These are phyloP conservation scores for Aspergillus panamensis DNA, from an alignment of 495 filamentous ascomycete genomes.

Conservation along the genomic window DNA sequence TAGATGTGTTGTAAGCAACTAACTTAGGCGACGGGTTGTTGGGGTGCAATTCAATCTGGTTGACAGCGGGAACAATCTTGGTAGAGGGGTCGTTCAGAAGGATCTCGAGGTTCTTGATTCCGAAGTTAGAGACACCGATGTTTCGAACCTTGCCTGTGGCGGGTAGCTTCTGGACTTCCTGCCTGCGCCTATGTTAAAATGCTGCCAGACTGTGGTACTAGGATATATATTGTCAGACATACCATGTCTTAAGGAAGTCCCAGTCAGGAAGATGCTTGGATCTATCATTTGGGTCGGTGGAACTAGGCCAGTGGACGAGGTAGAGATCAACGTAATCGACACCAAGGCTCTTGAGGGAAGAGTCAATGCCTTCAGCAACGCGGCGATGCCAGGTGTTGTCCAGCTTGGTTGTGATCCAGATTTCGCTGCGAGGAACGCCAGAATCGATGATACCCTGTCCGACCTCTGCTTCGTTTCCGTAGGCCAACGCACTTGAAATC, in stretches of 20 bases:
- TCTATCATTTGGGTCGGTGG: constrained; percentile 54
- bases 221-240: constrained; percentile 8
- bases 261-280: constrained; percentile 63
- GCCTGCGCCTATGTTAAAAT: constrained; percentile 28
- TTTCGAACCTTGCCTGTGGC: constrained; percentile 77
- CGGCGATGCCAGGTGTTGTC: constrained; percentile 77
- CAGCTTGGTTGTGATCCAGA: constrained; percentile 88
- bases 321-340: constrained; percentile 80
- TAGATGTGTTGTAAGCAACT: constrained; percentile 63
- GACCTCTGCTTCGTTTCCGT: constrained; percentile 82
- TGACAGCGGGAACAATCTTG: constrained; percentile 74
- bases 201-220: neutral
- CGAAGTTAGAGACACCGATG: constrained; percentile 64
- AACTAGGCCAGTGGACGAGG: constrained; percentile 80
- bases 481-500: constrained; percentile 61
- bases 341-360: constrained; percentile 65
- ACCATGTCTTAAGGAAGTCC: constrained; percentile 80
- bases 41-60: constrained; percentile 91
- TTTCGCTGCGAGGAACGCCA: constrained; percentile 73
- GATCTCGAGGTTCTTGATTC: constrained; percentile 56
- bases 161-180: constrained; percentile 77
- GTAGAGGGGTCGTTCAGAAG: constrained; percentile 51
- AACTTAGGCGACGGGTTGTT: constrained; percentile 77
- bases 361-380: constrained; percentile 64
- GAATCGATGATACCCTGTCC: constrained; percentile 76